phyloP scores from a whole-genome alignment of 805 yeast genomes.

The Wickerhamiella occidentalis region DNA sequence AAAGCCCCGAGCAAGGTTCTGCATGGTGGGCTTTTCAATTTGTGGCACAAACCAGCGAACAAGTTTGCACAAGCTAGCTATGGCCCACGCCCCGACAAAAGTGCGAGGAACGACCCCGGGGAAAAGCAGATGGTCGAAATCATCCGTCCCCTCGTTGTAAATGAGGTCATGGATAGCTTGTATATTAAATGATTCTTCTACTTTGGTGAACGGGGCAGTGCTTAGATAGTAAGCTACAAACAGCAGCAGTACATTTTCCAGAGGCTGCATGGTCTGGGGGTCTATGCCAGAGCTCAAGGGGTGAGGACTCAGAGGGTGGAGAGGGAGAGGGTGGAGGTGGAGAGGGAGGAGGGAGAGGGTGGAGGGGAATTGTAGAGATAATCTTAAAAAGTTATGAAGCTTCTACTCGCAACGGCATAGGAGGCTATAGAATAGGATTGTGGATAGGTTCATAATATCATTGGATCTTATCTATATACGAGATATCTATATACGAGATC shows the following conservation, averaged over 20 bases:
- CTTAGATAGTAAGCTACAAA: slow-evolving; percentile 39
- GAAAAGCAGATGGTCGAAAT: slow-evolving; percentile 62
- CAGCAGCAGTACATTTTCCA: slow-evolving; percentile 34
- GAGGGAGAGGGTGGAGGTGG: neutral
- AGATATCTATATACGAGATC: too few species aligned
- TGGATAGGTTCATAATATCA: too few species aligned
- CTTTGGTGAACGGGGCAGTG: slow-evolving; percentile 74
- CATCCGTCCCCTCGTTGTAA: slow-evolving; percentile 42
- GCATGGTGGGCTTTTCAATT: slow-evolving; percentile 38
- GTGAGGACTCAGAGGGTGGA: neutral
- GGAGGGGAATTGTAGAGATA: too few species aligned
- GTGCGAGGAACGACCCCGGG: slow-evolving; percentile 89
- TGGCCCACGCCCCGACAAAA: slow-evolving; percentile 54
- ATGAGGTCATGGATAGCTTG: slow-evolving; percentile 82
- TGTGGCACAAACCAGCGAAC: slow-evolving; percentile 12
- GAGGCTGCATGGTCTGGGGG: slow-evolving; percentile 1
- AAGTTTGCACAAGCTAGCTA: slow-evolving; percentile 22
- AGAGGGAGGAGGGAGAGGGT: too few species aligned
- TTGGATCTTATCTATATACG: too few species aligned
- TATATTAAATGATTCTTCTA: slow-evolving; percentile 83
- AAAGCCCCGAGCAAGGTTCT: slow-evolving; percentile 43
- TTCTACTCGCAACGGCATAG: too few species aligned
- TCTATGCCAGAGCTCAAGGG: neutral
- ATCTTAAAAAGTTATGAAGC: too few species aligned
- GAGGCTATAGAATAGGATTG: too few species aligned